Percentiles rank a stretch among this genome's conserved stretches.
phyloP scores from a whole-genome alignment of 352 stramenopile species.

The Phytophthora brassicae region DNA sequence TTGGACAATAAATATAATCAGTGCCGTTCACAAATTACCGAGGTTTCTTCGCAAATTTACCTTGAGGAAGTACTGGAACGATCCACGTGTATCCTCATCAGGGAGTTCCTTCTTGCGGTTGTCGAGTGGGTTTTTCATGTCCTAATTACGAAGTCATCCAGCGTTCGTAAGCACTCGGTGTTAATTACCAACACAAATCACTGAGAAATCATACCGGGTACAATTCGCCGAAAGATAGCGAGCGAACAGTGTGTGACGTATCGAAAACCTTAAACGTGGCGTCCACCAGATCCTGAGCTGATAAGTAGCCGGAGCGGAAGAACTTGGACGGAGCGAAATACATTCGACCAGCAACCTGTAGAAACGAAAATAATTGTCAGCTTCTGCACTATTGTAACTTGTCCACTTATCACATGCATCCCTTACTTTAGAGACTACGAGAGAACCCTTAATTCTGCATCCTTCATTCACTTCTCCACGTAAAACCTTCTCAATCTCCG shows the following conservation, averaged over 20 bases:
- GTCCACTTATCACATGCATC: not conserved
- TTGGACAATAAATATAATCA: too few relatives aligned
- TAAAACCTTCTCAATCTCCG: constrained; percentile 75
- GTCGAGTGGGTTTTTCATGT: constrained; percentile 87
- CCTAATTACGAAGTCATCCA: constrained; percentile 26
- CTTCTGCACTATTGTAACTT: constrained; percentile 8
- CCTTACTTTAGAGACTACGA: constrained; percentile 75
- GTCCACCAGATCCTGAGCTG: constrained; percentile 57
- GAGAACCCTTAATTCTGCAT: constrained; percentile 71
- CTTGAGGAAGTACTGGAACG: constrained; percentile 88
- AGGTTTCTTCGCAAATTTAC: constrained; percentile 22
- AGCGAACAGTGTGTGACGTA: constrained; percentile 67
- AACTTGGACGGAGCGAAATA: constrained; percentile 86
- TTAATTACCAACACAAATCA: not conserved
- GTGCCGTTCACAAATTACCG: too few relatives aligned
- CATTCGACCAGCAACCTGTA: constrained; percentile 70
- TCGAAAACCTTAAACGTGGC: constrained; percentile 77
- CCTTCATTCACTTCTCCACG: constrained; percentile 76
- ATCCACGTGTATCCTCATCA: constrained; percentile 48
- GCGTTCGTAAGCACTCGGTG: not conserved
- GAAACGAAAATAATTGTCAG: not conserved
- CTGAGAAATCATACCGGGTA: constrained; percentile 54
- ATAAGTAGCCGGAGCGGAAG: constrained; percentile 80
- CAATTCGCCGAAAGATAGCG: constrained; percentile 70
- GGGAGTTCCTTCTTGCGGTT: constrained; percentile 59